A percentile compares a stretch with the other conserved stretches of the same genome.
Evolutionary conservation across 345 rosid genomes (phyloP).

Genomic region (Chamaenerion angustifolium): DNA sequence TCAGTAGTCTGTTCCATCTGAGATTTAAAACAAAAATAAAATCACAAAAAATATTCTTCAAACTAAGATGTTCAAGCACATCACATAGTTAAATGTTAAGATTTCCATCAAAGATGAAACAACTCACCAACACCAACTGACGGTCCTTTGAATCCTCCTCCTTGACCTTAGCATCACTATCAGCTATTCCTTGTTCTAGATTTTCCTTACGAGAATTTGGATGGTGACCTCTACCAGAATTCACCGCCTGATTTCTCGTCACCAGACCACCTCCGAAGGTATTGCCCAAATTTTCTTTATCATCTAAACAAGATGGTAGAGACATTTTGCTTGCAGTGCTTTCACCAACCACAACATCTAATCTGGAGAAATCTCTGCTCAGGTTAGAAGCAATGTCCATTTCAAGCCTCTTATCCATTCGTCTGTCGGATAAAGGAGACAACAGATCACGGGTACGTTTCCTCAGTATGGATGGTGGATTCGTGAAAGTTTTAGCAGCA

Average conservation of each 20-base stretch:
- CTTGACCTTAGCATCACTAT: conserved; percentile 6
- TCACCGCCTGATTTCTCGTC: conserved; percentile 10
- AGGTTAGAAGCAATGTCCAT: conserved; percentile 53
- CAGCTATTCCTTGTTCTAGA: conserved; percentile 2
- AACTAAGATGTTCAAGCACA: no score
- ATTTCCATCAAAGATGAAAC: no score
- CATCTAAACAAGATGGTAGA: conserved; percentile 30
- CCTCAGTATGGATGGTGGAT: conserved; percentile 81
- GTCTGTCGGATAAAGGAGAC: conserved; percentile 77
- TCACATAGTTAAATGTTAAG: no score
- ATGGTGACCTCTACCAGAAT: conserved; percentile 12
- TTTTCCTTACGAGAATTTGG: no score
- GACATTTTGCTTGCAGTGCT: conserved; percentile 22
- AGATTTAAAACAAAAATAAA: no score
- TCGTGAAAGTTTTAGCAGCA: conserved; percentile 57
- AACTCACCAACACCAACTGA: no score
- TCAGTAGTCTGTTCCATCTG: conserved; percentile 41
- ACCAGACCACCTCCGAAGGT: conserved; percentile 17
- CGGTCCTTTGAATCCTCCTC: no score
- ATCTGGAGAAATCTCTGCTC: conserved; percentile 62
- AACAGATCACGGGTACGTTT: conserved; percentile 75
- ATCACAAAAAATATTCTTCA: no score
- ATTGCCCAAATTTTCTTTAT: conserved; percentile 37
- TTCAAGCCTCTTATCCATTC: conserved; percentile 72
- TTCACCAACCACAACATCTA: conserved; percentile 73